A percentile compares a stretch with the other conserved stretches of the same genome.
Conservation (phyloP, 2,329 filamentous ascomycete species). For the Aspergillus eucalypticola region DNA sequence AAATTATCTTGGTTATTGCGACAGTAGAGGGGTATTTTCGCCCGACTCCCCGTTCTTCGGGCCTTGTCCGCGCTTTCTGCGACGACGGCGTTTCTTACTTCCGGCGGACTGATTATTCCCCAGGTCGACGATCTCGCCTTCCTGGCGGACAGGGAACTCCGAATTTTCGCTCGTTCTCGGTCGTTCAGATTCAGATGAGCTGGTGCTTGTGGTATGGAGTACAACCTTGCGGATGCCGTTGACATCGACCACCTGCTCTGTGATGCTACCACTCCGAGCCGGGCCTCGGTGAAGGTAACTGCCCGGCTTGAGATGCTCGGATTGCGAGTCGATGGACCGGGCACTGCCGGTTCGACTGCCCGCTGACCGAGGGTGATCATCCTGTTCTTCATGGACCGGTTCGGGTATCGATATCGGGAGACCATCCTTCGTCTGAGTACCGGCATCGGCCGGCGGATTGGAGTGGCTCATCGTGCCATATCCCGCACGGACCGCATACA, state of each 20-base stretch:
- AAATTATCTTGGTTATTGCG: constrained; percentile 6
- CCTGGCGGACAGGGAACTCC: constrained; percentile 17
- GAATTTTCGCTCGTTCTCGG: neutral
- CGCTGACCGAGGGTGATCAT: constrained; percentile 25
- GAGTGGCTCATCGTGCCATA: constrained; percentile 52
- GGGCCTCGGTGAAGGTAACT: constrained; percentile 47
- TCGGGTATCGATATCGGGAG: constrained; percentile 35
- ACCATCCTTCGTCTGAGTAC: constrained; percentile 26
- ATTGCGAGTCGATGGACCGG: constrained; percentile 24
- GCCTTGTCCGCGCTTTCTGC: constrained; percentile 20
- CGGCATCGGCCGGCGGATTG: constrained; percentile 23
- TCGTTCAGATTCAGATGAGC: constrained; percentile 44
- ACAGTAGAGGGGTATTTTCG: constrained; percentile 20
- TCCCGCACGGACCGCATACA: constrained; percentile 59
- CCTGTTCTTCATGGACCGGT: constrained; percentile 32
- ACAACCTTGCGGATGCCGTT: constrained; percentile 75
- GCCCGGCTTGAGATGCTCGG: constrained; percentile 24
- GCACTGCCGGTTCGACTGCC: constrained; percentile 27
- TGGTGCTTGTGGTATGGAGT: constrained; percentile 66
- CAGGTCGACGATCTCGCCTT: constrained; percentile 16
- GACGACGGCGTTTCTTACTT: constrained; percentile 30
- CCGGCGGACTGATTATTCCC: constrained; percentile 11
- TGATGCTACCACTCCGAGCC: constrained; percentile 73
- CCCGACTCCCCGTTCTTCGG: constrained; percentile 12
- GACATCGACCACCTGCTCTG: constrained; percentile 73